Conservation (phyloP, 106 monocot species). For the Agapanthus africanus region DNA sequence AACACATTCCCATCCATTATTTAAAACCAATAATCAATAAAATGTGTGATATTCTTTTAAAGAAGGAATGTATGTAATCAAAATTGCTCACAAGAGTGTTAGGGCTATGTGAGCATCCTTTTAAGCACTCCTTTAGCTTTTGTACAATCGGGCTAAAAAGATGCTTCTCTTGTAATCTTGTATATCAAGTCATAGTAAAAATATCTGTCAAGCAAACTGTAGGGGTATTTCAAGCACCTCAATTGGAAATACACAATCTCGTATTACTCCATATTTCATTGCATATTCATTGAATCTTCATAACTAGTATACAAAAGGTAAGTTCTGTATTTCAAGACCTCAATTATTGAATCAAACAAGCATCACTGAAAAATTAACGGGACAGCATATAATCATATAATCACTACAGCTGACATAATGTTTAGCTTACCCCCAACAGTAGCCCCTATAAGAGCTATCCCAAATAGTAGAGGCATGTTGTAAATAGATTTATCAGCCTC, state of each 20-base stretch:
- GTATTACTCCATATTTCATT: too few species aligned
- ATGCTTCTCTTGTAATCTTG: not conserved
- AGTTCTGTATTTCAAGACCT: too few species aligned
- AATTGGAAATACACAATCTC: too few species aligned
- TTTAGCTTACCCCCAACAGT: conserved; percentile 63
- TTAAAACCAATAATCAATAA: not conserved
- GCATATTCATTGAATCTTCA: not conserved
- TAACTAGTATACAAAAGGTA: not conserved
- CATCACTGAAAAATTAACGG: not conserved
- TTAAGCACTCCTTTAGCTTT: not conserved
- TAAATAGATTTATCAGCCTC: conserved; percentile 33
- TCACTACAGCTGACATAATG: not conserved
- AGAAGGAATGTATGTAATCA: not conserved
- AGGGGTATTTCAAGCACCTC: not conserved
- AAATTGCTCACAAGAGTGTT: not conserved
- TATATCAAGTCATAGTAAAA: not conserved
- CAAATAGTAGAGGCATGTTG: conserved; percentile 71
- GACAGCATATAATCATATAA: not conserved
- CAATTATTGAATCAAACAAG: not conserved
- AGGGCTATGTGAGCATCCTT: not conserved
- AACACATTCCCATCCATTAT: too few species aligned
- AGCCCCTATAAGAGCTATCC: conserved; percentile 72
- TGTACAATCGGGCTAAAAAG: not conserved
- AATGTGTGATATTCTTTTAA: not conserved
- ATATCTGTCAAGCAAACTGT: not conserved